Base-by-base conservation (phyloP, 2,329 filamentous ascomycete species). In the Ceratocystis lukuohia region DNA sequence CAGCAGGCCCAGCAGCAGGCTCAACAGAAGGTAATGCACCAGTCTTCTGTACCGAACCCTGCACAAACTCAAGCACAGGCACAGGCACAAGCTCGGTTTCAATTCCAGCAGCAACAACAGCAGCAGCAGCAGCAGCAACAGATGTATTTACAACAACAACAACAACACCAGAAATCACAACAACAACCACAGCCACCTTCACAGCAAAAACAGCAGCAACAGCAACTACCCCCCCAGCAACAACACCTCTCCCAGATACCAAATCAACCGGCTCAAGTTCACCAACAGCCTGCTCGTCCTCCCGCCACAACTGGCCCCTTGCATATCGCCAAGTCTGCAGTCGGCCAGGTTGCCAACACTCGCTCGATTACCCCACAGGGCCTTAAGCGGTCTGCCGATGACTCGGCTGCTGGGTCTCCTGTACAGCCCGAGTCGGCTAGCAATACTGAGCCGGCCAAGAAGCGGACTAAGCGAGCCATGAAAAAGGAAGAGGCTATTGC, bases 401-500 rank as follows among this genome's bases (percentile, higher is more conserved):
- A 70, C 44, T 71, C 72, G 57, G 67, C 66, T 33, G 70, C 68
- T 5, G 68, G 68, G 1, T 66, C 69, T 22, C 50, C 69, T 20
- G 64, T 68, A 12, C 71, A 66, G 6, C 59, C 67, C 4, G 69
- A 70, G 22, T 64, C 65, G 1, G 61, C 61, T 17, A 65, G 69
- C 3, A 64, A 57, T 8, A 68, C 68, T 46, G 74, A 76, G 25
- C 72, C 73, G 20, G 69, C 71, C 20, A 71, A 71, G 15, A 78
- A 77, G 70, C 78, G 76, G 71, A 74, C 76, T 48, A 78, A 78
- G 68, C 73, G 75, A 2, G 68, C 66, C 3, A 56, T 69, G 1
- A 78, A 72, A 64, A 77, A 71, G 61, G 68, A 71, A 3, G 76
- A 77, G 4, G 77, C 77, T 46, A 66, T 74, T 33, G 75, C 76